Base-by-base conservation (phyloP, 1,284 basidiomycete species). In the Marasmius sp. region DNA sequence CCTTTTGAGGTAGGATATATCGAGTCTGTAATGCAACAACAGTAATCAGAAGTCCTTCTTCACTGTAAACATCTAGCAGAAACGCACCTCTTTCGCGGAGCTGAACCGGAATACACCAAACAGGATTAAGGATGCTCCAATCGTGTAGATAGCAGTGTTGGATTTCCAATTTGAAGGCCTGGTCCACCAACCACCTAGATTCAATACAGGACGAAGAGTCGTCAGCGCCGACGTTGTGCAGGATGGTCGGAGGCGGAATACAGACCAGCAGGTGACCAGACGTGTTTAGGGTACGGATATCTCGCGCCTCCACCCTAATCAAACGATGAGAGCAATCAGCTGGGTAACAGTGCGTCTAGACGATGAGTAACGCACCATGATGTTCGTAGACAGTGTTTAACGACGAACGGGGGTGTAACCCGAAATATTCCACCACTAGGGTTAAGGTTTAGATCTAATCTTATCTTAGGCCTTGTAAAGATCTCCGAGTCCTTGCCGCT, bases 171-270 rank as follows among this genome's bases (percentile, higher is more conserved):
- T 89, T 12, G 84, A 80, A 4, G 88, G 88, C 14, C 86, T 81
- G 33, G 82, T 82, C 88, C 88, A 91, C 88, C 88, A 91, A 66
- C 88, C 88, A 77, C 88, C 88, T 90, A 63, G 60, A 52, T 53
- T 53, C 45, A 48, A 27, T 47, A 41, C 36, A 38, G 59, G 54
- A 58, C 33, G 20, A 58, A 48, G 38, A 14, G 20, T 8, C 51
- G 36, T 47, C 9, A 27, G 45, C 38, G 41, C 37, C 57, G 20
- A 11, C 34, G 53, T 34, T 45, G 27, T 38, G 49, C 38, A 20
- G 36, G 22, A 36, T 27, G 11, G 49, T 34, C 10, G 36, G 47
- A 14, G 9, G n/a, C 56, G 51, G 55, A 36, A 37, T 27, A 69
- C 77, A 65, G 56, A 88, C 87, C 87, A 68, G 87, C 78, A 68